A percentile compares a stretch with the other conserved stretches of the same genome.
phyloP scores from a whole-genome alignment of 2,329 filamentous ascomycete genomes.

The Calonectria multiphialidica region DNA sequence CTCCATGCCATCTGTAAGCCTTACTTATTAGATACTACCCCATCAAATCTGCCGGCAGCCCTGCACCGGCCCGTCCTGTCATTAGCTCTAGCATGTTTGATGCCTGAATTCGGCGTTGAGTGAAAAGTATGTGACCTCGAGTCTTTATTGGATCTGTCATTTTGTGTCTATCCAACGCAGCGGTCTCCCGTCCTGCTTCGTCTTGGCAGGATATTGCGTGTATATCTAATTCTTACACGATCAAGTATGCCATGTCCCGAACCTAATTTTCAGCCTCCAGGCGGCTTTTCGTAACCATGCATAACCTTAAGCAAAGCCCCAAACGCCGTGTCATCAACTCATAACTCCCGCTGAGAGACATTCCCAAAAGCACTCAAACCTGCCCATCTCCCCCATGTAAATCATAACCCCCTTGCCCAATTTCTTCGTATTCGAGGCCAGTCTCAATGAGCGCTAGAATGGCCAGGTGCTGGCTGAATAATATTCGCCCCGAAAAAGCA shows the following conservation, averaged over 20 bases:
- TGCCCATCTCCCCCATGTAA: neutral
- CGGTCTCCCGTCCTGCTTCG: neutral
- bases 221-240: conserved; percentile 20
- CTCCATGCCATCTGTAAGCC: neutral
- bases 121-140: neutral
- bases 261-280: conserved; percentile 6
- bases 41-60: neutral
- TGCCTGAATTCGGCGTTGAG: neutral
- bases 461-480: neutral
- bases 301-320: conserved; percentile 20
- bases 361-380: conserved; percentile 4
- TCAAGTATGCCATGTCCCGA: conserved; percentile 13
- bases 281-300: conserved; percentile 13
- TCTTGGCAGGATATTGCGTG: neutral
- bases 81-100: neutral
- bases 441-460: neutral
- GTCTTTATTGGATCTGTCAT: conserved; percentile 1
- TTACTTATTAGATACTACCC: neutral
- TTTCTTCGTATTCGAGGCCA: neutral
- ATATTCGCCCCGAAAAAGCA: neutral
- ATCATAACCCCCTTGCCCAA: neutral
- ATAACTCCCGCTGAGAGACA: conserved; percentile 7
- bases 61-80: neutral
- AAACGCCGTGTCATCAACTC: conserved; percentile 24
- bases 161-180: conserved; percentile 8